Evolutionary conservation across 805 yeast genomes (phyloP).

Genomic region (Starmerella sp.): DNA sequence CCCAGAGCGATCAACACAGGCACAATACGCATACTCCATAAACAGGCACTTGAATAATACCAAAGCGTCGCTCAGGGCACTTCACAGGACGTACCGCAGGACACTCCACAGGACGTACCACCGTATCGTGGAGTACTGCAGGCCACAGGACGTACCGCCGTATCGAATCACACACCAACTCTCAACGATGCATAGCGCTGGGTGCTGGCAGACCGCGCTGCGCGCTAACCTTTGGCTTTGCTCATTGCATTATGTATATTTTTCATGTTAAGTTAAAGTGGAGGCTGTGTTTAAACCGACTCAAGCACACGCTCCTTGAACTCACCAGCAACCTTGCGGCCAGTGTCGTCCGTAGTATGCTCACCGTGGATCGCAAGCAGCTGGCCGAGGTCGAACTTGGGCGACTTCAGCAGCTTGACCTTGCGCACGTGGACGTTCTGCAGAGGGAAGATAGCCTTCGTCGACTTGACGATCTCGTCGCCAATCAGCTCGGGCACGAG

Average conservation of each 20-base stretch:
- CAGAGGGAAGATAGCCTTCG: constrained; percentile 90
- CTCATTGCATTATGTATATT: constrained; percentile 1
- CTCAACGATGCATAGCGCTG: neutral
- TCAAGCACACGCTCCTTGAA: constrained; percentile 99
- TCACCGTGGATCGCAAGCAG: constrained; percentile 97
- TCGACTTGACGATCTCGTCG: constrained; percentile 94
- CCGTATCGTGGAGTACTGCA: no score
- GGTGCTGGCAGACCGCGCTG: no score
- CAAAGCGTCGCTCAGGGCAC: no score
- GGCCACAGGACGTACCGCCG: no score
- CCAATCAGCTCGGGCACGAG: constrained; percentile 98
- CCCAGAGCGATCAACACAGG: no score
- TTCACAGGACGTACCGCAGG: no score
- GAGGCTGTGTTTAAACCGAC: constrained; percentile 55
- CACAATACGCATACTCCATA: no score
- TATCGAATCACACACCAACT: no score
- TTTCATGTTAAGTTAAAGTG: constrained; percentile 9
- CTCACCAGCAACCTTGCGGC: constrained; percentile 84
- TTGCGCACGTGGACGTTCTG: constrained; percentile 98
- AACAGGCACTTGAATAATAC: no score
- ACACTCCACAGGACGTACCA: no score
- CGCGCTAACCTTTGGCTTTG: neutral
- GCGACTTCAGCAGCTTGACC: constrained; percentile 96
- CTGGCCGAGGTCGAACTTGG: constrained; percentile 96
- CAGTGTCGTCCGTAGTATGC: constrained; percentile 85